Evolutionary conservation across 2,329 filamentous ascomycete genomes (phyloP).

Genomic region (Diaporthe destruens): DNA sequence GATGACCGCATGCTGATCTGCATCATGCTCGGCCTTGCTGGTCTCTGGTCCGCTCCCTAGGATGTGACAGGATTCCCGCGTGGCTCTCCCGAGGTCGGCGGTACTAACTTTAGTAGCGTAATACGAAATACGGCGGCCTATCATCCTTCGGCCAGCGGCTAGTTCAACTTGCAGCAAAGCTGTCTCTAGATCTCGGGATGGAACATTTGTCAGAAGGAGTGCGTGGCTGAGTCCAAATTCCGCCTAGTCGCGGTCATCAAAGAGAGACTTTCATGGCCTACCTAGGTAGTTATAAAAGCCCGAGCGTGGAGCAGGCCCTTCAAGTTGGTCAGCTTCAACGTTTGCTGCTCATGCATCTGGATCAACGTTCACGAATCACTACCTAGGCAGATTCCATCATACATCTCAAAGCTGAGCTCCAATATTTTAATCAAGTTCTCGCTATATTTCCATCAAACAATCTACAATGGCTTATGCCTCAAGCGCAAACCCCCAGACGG

Average conservation of each 20-base stretch:
- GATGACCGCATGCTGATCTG: neutral
- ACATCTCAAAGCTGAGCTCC: neutral
- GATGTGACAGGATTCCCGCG: neutral
- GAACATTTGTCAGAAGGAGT: neutral
- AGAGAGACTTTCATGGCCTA: neutral
- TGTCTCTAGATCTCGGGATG: too few relatives aligned
- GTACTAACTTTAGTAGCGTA: neutral
- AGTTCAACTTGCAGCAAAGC: constrained; percentile 12
- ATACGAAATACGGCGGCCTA: constrained; percentile 24
- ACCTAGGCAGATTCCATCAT: neutral
- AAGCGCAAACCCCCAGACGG: constrained; percentile 9
- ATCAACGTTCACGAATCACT: neutral
- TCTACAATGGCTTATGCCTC: constrained; percentile 15
- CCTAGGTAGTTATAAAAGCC: too few relatives aligned
- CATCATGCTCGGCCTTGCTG: neutral
- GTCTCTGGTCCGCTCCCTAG: neutral
- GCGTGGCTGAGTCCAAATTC: neutral
- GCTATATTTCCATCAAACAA: neutral
- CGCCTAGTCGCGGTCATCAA: constrained; percentile 9
- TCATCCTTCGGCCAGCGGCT: neutral
- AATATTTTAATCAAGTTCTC: neutral
- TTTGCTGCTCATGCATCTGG: neutral
- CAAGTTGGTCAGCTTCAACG: too few relatives aligned
- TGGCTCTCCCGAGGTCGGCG: constrained; percentile 16
- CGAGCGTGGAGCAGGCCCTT: neutral